A percentile compares a stretch with the other conserved stretches of the same genome.
Evolutionary conservation across 2,329 filamentous ascomycete species (phyloP).

Genomic region (Orbilia javanica): DNA sequence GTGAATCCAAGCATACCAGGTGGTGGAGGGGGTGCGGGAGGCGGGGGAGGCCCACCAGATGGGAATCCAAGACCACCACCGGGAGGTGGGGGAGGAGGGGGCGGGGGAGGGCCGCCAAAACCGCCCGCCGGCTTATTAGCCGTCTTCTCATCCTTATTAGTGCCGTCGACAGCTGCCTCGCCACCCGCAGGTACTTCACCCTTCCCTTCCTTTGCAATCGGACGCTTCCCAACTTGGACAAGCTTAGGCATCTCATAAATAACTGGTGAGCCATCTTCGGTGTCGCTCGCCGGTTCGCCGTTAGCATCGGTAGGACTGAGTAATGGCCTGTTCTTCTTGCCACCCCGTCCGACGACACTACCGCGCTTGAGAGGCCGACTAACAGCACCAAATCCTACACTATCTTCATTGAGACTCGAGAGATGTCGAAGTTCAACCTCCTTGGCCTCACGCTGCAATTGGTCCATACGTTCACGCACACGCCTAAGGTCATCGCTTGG

Average conservation of each 20-base stretch:
- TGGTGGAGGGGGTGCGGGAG: constrained; percentile 67
- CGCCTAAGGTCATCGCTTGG: constrained; percentile 93
- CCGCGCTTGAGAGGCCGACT: constrained; percentile 69
- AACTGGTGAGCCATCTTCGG: constrained; percentile 72
- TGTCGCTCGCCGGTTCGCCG: constrained; percentile 18
- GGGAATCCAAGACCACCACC: constrained; percentile 64
- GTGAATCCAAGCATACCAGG: constrained; percentile 63
- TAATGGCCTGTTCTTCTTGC: constrained; percentile 36
- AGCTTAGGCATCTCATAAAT: constrained; percentile 83
- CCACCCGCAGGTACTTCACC: constrained; percentile 68
- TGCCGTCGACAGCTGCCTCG: constrained; percentile 62
- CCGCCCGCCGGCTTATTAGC: constrained; percentile 26
- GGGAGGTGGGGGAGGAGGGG: constrained; percentile 64
- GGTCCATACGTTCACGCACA: constrained; percentile 94
- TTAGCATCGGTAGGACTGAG: constrained; percentile 37
- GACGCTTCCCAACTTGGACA: constrained; percentile 75
- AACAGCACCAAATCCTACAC: constrained; percentile 71
- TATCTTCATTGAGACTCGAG: constrained; percentile 56
- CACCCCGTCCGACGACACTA: constrained; percentile 48
- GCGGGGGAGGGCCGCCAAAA: constrained; percentile 62
- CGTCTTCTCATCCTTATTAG: constrained; percentile 61
- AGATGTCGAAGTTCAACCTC: constrained; percentile 60
- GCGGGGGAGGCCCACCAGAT: constrained; percentile 43
- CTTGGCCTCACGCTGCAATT: constrained; percentile 64
- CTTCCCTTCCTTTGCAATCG: constrained; percentile 79